phyloP scores from a whole-genome alignment of 1,284 basidiomycete species.

The Schizophyllum amplum region DNA sequence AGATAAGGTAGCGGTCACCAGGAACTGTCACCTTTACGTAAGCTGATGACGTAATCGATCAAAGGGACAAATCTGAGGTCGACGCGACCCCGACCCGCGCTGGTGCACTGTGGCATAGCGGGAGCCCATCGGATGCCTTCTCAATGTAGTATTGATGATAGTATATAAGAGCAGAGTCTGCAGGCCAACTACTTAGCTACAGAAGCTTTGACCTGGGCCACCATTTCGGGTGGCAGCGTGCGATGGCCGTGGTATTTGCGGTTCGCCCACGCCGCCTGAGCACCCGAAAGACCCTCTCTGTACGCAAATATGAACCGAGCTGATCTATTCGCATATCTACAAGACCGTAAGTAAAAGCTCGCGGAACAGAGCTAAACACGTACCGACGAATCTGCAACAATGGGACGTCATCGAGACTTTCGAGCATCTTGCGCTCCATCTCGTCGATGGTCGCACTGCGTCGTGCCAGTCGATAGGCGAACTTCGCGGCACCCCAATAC shows the following conservation, averaged over 20 bases:
- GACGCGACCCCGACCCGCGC: too few relatives aligned
- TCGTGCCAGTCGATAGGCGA: slow-evolving; percentile 5
- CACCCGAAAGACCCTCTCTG: slow-evolving; percentile 1
- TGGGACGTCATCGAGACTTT: not conserved
- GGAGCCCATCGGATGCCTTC: too few relatives aligned
- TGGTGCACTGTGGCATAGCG: too few relatives aligned
- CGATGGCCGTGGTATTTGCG: slow-evolving; percentile 5
- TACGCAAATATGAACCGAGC: slow-evolving; percentile 5
- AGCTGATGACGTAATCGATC: too few relatives aligned
- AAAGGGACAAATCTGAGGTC: too few relatives aligned
- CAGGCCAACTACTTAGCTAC: too few relatives aligned
- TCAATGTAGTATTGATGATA: too few relatives aligned
- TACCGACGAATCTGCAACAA: not conserved
- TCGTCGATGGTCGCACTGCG: not conserved
- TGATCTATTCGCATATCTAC: slow-evolving; percentile 3
- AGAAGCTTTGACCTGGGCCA: too few relatives aligned
- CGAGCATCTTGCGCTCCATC: not conserved
- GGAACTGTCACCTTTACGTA: too few relatives aligned
- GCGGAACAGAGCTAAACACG: not conserved
- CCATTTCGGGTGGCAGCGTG: slow-evolving; percentile 1
- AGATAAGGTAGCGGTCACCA: too few relatives aligned
- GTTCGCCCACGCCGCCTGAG: slow-evolving; percentile 6
- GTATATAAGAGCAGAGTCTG: too few relatives aligned
- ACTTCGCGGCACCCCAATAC: slow-evolving; percentile 15
- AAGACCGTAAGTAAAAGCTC: not conserved